Evolutionary conservation across 2,329 filamentous ascomycete species (phyloP), one percentile per base, ranked within the genome.

Genomic region (Macrophomina phaseolina): DNA sequence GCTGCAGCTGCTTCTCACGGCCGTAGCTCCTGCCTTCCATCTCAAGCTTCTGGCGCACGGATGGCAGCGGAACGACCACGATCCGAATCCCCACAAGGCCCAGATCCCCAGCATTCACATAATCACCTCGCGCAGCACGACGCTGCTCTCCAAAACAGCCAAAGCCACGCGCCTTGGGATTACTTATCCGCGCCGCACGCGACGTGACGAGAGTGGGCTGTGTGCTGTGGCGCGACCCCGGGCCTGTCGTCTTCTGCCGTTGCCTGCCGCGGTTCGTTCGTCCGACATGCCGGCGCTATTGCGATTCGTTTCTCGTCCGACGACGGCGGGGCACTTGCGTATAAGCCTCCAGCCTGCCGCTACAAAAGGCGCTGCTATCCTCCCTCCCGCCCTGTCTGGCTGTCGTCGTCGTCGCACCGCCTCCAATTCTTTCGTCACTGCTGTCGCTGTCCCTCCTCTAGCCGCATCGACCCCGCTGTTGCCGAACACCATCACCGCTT

Each of bases 231-330:
- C 36, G 36, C 7, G 36, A 38, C 36, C 42, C 11, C 16, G 42
- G 5, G 2, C 42, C 5, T 16, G 11, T 45, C 12, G n/a, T 30
- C 23, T 16, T 48, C 45, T 2, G 38, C 14, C 14, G 14, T 14
- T 40, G 38, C 38, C 8, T 14, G 42, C 4, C 16, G 12, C 42
- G 51, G 28, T 32, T 18, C 28, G 48, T 51, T 32, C 48, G 48
- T 12, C 28, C 42, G 40, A 40, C 16, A 62, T 62, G 58, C 58
- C 58, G 58, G 58, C 58, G 58, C 58, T 62, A 62, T 49, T 48
- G 45, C 58, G 58, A 62, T 45, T 62, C 45, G 34, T 51, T 49
- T 49, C 58, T 62, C 58, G 58, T 49, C 45, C 58, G 58, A 48
- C 58, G 58, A 32, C 32, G 42, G 58, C 58, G 58, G 58, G 58